phyloP scores from a whole-genome alignment of 495 filamentous ascomycete species.

The Penicilliopsis zonata region DNA sequence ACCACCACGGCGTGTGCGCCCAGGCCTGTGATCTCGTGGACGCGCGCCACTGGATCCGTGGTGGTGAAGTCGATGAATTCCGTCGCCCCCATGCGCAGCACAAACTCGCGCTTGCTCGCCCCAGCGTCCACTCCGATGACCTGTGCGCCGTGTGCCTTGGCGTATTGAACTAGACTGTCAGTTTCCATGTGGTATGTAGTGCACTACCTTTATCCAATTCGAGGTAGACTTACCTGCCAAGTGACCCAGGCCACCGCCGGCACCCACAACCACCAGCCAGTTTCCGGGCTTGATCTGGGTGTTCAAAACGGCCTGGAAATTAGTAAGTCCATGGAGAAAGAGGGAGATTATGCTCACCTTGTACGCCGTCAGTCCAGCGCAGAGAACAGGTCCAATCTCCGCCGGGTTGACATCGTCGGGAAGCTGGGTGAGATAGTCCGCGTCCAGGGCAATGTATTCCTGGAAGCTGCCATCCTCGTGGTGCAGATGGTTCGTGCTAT shows the following conservation, averaged over 20 bases:
- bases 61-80: slow-evolving; percentile 34
- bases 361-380: slow-evolving; percentile 29
- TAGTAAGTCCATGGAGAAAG: neutral
- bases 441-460: slow-evolving; percentile 34
- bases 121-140: slow-evolving; percentile 36
- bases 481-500: slow-evolving; percentile 35
- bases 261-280: slow-evolving; percentile 35
- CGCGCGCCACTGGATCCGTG: slow-evolving; percentile 21
- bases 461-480: slow-evolving; percentile 39
- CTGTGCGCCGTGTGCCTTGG: slow-evolving; percentile 26
- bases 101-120: slow-evolving; percentile 26
- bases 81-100: slow-evolving; percentile 26
- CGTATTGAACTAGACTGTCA: slow-evolving; percentile 32
- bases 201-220: neutral
- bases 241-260: slow-evolving; percentile 39
- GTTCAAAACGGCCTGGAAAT: slow-evolving; percentile 25
- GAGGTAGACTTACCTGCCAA: slow-evolving; percentile 21
- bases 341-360: slow-evolving; percentile 12
- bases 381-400: slow-evolving; percentile 31
- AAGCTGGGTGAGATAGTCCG: slow-evolving; percentile 31
- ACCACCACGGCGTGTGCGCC: slow-evolving; percentile 33
- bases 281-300: slow-evolving; percentile 25
- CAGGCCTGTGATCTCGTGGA: slow-evolving; percentile 28
- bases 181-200: neutral
- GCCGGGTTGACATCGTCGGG: slow-evolving; percentile 33